A percentile compares a stretch with the other conserved stretches of the same genome.
phyloP scores from a whole-genome alignment of 2,329 filamentous ascomycete species.

The Celoporthe dispersa region DNA sequence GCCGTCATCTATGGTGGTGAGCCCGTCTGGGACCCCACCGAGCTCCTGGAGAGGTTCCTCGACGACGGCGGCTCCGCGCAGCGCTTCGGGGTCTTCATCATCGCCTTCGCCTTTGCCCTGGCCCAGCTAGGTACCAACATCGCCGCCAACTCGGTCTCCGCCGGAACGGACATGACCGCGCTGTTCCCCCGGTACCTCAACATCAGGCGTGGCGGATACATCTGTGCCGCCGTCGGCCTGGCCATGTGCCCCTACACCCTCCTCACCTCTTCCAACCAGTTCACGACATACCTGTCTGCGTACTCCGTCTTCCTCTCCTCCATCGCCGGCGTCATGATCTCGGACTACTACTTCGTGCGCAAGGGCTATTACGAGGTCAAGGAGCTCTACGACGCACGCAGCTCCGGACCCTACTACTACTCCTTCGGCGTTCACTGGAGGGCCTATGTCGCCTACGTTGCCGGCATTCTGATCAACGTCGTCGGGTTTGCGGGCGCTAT shows the following conservation, averaged over 20 bases:
- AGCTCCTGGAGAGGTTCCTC: slow-evolving; percentile 69
- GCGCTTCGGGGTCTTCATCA: slow-evolving; percentile 77
- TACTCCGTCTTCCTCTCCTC: slow-evolving; percentile 94
- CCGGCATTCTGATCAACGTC: slow-evolving; percentile 86
- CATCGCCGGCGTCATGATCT: slow-evolving; percentile 88
- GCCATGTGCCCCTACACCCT: slow-evolving; percentile 89
- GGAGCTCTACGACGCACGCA: slow-evolving; percentile 76
- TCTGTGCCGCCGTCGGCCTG: slow-evolving; percentile 79
- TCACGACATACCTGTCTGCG: slow-evolving; percentile 88
- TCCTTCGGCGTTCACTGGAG: slow-evolving; percentile 78
- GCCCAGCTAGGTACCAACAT: slow-evolving; percentile 88
- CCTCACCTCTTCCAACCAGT: slow-evolving; percentile 75
- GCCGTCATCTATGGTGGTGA: slow-evolving; percentile 66
- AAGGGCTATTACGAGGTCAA: slow-evolving; percentile 79
- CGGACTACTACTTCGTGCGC: slow-evolving; percentile 86
- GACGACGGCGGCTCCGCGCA: slow-evolving; percentile 69
- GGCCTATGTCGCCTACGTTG: slow-evolving; percentile 80
- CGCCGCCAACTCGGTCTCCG: slow-evolving; percentile 82
- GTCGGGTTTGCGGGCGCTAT: slow-evolving; percentile 88
- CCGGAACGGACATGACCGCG: slow-evolving; percentile 81
- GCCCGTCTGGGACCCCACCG: slow-evolving; percentile 75
- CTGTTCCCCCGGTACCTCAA: slow-evolving; percentile 79
- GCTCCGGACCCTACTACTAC: slow-evolving; percentile 73
- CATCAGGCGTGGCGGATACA: slow-evolving; percentile 85
- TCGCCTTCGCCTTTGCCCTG: slow-evolving; percentile 71